Base-by-base conservation (phyloP, 495 filamentous ascomycete species). In the Hyaloscypha finlandica region DNA sequence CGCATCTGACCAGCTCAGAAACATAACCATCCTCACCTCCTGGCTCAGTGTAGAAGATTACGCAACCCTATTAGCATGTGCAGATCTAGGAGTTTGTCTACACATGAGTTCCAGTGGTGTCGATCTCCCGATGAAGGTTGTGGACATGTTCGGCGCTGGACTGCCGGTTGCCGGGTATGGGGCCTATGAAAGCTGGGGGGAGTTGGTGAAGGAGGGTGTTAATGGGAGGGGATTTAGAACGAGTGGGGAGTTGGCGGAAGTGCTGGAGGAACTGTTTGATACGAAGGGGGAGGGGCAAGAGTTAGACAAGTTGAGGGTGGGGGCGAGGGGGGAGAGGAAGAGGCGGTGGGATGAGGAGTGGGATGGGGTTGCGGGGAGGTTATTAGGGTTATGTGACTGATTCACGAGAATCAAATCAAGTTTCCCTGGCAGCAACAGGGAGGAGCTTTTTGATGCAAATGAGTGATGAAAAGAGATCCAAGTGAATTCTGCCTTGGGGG, bases 51-150 rank as follows among this genome's bases (percentile, higher is more conserved):
- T 90, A 8, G 79, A 83, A 32, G 92, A 97, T 73, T 99, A 99
- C 75, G 94, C 95, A 1, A 82, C 77, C 5, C 83, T 98, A 14
- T 83, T 99, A n/a, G 92, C 88, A 32, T 89, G 89, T 53, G 94
- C 95, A 20, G 95, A 97, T 65, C 76, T 98, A 12, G 95, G 95
- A 2, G 85, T 99, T 20, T 95, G 91, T 71, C 81, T 99, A 58
- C 95, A 99, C 77, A 96, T 86, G 62, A 96, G 92, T 69, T 94
- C 90, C 70, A 96, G 92, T 54, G 95, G 95, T 3, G 92, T 99
- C 0, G 95, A 99, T 78, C 78, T 99, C 29, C 95, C 95, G 0
- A 99, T 99, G 95, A 99, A 99, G 78, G 94, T 99, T 8, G 94
- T 99, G 6, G 95, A 99, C 72, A 95, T 99, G 92, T 97, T 98